Base-by-base conservation (phyloP, 768 basidiomycete species). In the Paxillus ammoniavirescens region DNA sequence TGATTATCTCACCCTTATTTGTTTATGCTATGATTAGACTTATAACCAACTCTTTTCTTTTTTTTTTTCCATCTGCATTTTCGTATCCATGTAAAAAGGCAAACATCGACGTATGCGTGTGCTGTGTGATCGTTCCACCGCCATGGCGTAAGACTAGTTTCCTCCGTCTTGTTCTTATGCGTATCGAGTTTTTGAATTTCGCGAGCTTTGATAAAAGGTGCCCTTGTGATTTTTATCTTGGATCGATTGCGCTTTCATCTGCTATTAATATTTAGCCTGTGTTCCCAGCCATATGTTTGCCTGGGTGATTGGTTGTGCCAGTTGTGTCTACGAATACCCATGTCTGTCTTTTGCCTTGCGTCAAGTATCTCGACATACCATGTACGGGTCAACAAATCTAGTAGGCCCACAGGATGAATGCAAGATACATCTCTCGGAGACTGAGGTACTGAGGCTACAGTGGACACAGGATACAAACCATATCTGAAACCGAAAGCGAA, bases 1-100 rank as follows among this genome's bases (percentile, higher is more conserved):
- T 92, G 73, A 87, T 61, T 61, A 55, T 55, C 42, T 59, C 56
- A 53, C 46, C 52, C 55, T 48, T 49, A 47, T 35, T 49, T 26
- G 28, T 51, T 28, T 42, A 50, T 48, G 54, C 53, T 67, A 65
- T 49, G 60, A 54, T 50, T 59, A 59, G 58, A 50, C 49, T 68
- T 61, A 66, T 63, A 26, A 26, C 62, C 46, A 30, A n/a, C 12
- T 17, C 42, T 33, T 49, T 26, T 53, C 55, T 60, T 57, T 67
- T 47, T 60, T 57, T 67, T 47, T 49, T 52, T 55, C 31, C 15
- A 21, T 44, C 50, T 59, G 56, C 52, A 41, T 59, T 54, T 42
- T 49, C 53, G 36, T 45, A 42, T 59, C 43, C 50, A 55, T 57
- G 40, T 65, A 57, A 37, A 57, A 67, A 48, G 65, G 52, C 62